Evolutionary conservation across 2,329 filamentous ascomycete species (phyloP).

Genomic region (Cladorrhinum sp.): DNA sequence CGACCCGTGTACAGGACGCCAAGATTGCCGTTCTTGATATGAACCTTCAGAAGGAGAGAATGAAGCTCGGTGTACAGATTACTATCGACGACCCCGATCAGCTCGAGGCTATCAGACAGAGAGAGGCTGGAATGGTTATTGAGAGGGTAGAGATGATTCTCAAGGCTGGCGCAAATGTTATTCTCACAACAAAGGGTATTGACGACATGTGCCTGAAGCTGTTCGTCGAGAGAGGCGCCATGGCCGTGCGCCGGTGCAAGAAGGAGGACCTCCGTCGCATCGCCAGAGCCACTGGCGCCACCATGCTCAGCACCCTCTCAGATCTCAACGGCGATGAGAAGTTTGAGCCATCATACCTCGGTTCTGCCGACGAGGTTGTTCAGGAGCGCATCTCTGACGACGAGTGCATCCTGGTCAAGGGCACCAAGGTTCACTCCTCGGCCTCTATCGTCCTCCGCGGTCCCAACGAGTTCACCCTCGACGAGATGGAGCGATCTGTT

Average conservation of each 20-base stretch:
- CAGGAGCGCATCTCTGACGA: constrained; percentile 99
- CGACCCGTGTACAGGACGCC: constrained; percentile 83
- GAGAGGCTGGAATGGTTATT: constrained; percentile 88
- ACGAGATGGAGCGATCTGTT: constrained; percentile 98
- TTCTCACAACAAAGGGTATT: constrained; percentile 97
- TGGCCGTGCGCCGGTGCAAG: constrained; percentile 95
- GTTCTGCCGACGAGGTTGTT: constrained; percentile 90
- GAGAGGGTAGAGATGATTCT: constrained; percentile 96
- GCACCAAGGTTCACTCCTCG: constrained; percentile 89
- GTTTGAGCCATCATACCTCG: constrained; percentile 86
- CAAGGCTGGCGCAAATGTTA: constrained; percentile 93
- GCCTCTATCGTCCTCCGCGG: constrained; percentile 95
- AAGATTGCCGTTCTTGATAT: constrained; percentile 98
- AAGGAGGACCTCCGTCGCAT: constrained; percentile 97
- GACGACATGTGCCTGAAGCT: constrained; percentile 93
- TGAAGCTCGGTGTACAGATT: constrained; percentile 98
- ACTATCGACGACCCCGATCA: constrained; percentile 97
- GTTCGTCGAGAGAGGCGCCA: constrained; percentile 90
- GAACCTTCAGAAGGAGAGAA: constrained; percentile 97
- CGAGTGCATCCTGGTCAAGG: constrained; percentile 95
- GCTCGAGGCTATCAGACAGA: constrained; percentile 91
- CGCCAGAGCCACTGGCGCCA: constrained; percentile 92
- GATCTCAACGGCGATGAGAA: constrained; percentile 97
- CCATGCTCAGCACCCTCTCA: constrained; percentile 86
- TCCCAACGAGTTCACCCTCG: constrained; percentile 91